Evolutionary conservation across 495 filamentous ascomycete genomes (phyloP).

Genomic region (Penicillium antarcticum): DNA sequence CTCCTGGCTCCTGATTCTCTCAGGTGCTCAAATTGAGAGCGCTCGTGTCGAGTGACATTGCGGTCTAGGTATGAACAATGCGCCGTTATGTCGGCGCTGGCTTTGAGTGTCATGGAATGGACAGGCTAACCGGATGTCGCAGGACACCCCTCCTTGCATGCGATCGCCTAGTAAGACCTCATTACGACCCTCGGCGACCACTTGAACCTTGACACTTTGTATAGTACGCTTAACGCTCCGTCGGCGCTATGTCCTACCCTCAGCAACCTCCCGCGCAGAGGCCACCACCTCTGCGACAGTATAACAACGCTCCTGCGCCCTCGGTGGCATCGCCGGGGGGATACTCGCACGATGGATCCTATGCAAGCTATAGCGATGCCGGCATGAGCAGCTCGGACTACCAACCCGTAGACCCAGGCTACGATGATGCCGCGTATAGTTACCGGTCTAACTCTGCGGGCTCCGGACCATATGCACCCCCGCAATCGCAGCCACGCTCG

Average conservation of each 20-base stretch:
- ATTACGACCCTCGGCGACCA: background rate
- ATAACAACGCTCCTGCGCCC: slow-evolving; percentile 36
- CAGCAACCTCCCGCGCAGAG: slow-evolving; percentile 30
- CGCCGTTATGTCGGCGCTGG: background rate
- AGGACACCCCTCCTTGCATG: slow-evolving; percentile 22
- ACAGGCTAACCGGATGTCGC: background rate
- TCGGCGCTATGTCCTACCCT: slow-evolving; percentile 33
- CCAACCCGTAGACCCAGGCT: slow-evolving; percentile 25
- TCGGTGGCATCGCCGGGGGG: slow-evolving; percentile 25
- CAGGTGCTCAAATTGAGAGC: background rate
- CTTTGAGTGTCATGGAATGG: background rate
- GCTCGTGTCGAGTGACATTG: background rate
- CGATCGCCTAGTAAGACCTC: background rate
- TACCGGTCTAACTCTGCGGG: slow-evolving; percentile 35
- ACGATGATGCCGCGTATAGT: slow-evolving; percentile 45
- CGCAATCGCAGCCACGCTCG: slow-evolving; percentile 32
- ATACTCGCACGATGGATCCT: slow-evolving; percentile 48
- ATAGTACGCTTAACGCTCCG: background rate
- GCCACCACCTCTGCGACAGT: slow-evolving; percentile 51
- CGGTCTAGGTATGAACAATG: background rate
- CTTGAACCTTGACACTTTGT: background rate
- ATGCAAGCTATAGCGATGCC: slow-evolving; percentile 39
- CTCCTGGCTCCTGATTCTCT: background rate
- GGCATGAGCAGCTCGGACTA: slow-evolving; percentile 20
- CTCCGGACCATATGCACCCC: slow-evolving; percentile 45